Percentiles rank a stretch among this genome's conserved stretches.
These are phyloP conservation scores for Candida buenavistaensis DNA, from an alignment of 1,139 yeast genomes.

Conservation along the genomic window DNA sequence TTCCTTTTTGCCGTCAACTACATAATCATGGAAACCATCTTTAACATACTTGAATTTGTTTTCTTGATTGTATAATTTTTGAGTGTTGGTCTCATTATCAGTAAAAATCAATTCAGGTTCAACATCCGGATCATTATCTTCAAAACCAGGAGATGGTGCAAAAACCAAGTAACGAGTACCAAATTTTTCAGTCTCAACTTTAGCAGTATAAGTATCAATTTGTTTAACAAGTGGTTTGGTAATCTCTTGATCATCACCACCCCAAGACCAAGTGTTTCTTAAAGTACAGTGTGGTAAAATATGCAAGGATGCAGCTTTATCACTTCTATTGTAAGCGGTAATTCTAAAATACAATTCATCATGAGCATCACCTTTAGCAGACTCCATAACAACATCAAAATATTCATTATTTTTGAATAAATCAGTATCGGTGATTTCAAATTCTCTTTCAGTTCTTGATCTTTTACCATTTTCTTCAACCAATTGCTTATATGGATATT, in stretches of 20 bases:
- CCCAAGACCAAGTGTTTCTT: constrained; percentile 96
- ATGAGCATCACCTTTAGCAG: constrained; percentile 86
- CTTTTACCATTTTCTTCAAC: constrained; percentile 69
- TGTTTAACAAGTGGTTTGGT: constrained; percentile 54
- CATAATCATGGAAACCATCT: constrained; percentile 88
- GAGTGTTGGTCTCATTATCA: constrained; percentile 82
- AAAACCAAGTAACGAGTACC: constrained; percentile 73
- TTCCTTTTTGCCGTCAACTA: constrained; percentile 58
- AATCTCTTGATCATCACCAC: constrained; percentile 46
- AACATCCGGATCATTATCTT: constrained; percentile 60
- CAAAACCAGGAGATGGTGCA: constrained; percentile 86
- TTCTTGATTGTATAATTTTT: constrained; percentile 63
- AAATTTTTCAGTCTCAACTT: constrained; percentile 67
- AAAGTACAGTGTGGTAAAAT: constrained; percentile 82
- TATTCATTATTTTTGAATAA: constrained; percentile 77
- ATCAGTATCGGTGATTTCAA: constrained; percentile 74
- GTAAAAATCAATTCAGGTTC: constrained; percentile 80
- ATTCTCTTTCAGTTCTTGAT: constrained; percentile 64
- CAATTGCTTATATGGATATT: constrained; percentile 80
- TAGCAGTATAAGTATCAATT: constrained; percentile 48
- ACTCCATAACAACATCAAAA: constrained; percentile 87
- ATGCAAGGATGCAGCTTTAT: constrained; percentile 83
- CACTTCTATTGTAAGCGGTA: constrained; percentile 87
- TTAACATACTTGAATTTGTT: constrained; percentile 64
- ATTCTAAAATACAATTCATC: constrained; percentile 80